Evolutionary conservation across 352 stramenopile species (phyloP), one percentile per base, ranked within the genome.

Genomic region (Nothophytophthora sp.): DNA sequence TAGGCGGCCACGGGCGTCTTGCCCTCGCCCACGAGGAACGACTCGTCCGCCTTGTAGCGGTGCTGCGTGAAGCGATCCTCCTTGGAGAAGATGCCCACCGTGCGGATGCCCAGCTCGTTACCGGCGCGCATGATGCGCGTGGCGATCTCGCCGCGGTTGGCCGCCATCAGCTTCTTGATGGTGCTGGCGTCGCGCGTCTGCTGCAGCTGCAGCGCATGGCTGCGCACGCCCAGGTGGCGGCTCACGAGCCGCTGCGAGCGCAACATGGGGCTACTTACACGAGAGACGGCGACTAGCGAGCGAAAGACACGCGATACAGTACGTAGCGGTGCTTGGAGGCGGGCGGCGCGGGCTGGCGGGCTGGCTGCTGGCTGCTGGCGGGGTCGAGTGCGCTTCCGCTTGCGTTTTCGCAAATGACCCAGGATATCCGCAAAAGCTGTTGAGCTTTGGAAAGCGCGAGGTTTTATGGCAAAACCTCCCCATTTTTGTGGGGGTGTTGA

Each of bases 101-200:
- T 98, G 44, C 77, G 72, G 43, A 97, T 85, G 34, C 88, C 93
- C 32, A 99, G 78, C 67, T 99, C 96, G 45, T 96, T 96, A 5
- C 79, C 82, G 1, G 96, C 94, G 41, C 97, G 86, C 77, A 97
- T 97, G 59, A 99, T 98, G 18, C 97, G 87, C 33, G 95, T 97
- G 9, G 96, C 96, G 73, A 99, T 99, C 72, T 99, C 97, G 27
- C 97, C 97, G 25, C 97, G 92, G 81, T 99, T 99, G 27, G 96
- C 96, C 8, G 95, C 95, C 83, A 99, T 87, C 37, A 99, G 66
- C 67, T 99, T 99, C 45, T 94, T 95, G 74, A 99, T 92, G 30
- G 70, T 84, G 63, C 75, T 81, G 50, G 76, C 73, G 57, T 87
- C 70, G 42, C 78, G 78, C 47, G 64, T 66, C 53, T 70, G 55